A percentile compares a stretch with the other conserved stretches of the same genome.
Conservation (phyloP, 805 yeast species). For the Candida boidinii region DNA sequence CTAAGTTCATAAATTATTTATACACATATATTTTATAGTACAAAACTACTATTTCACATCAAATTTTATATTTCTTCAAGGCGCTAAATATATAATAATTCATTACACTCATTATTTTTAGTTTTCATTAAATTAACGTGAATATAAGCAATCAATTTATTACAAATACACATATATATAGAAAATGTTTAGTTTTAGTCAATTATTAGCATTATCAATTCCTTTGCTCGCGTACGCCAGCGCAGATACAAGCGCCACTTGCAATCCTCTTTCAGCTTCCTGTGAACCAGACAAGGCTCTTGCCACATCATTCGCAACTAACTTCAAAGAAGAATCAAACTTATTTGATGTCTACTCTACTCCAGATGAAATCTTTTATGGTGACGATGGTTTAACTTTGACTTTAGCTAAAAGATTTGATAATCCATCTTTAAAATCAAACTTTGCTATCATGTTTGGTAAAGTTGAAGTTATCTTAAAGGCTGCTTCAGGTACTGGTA, state of each 20-base stretch:
- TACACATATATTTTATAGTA: too few relatives aligned
- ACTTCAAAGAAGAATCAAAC: slow-evolving; percentile 39
- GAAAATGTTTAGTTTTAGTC: too few relatives aligned
- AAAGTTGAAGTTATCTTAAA: slow-evolving; percentile 62
- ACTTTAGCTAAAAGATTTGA: slow-evolving; percentile 56
- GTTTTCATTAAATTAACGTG: too few relatives aligned
- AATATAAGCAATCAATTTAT: too few relatives aligned
- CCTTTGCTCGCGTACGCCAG: too few relatives aligned
- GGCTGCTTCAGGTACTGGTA: slow-evolving; percentile 73
- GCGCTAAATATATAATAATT: not conserved
- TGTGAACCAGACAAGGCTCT: slow-evolving; percentile 48
- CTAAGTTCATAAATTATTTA: too few relatives aligned
- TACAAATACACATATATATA: too few relatives aligned
- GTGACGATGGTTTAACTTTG: slow-evolving; percentile 52
- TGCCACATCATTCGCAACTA: slow-evolving; percentile 42
- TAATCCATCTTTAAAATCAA: slow-evolving; percentile 70
- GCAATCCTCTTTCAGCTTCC: slow-evolving; percentile 23
- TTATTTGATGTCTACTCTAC: slow-evolving; percentile 35
- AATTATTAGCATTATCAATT: too few relatives aligned
- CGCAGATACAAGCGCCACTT: slow-evolving; percentile 12
- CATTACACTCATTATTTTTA: not conserved
- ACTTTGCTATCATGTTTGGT: slow-evolving; percentile 86
- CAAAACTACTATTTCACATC: too few relatives aligned
- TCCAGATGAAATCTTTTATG: slow-evolving; percentile 35
- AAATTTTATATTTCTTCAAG: too few relatives aligned